These are phyloP conservation scores for Peniophora sp. DNA, from an alignment of 1,284 basidiomycete species.

Conservation along the genomic window DNA sequence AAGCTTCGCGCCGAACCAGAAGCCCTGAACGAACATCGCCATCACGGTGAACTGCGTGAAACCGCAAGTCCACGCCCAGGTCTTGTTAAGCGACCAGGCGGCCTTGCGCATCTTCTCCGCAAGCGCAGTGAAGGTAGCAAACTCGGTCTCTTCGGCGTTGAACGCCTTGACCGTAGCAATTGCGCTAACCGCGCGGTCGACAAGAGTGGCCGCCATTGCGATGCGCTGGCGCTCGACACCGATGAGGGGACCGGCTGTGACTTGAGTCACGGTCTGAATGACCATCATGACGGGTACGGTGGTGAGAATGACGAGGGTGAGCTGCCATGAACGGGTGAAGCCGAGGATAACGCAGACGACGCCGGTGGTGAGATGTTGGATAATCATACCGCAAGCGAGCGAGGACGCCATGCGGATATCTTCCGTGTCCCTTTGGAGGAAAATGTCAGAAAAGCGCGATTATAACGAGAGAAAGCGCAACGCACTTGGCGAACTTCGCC, in stretches of 20 bases:
- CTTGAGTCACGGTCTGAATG: conserved; percentile 72
- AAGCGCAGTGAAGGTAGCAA: conserved; percentile 36
- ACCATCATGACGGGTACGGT: conserved; percentile 80
- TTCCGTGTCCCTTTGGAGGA: conserved; percentile 77
- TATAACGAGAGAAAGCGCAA: conserved; percentile 6
- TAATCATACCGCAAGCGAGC: conserved; percentile 65
- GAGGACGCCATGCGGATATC: conserved; percentile 84
- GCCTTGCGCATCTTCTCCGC: conserved; percentile 39
- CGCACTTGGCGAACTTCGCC: conserved; percentile 87
- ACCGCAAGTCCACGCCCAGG: conserved; percentile 75
- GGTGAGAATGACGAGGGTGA: conserved; percentile 89
- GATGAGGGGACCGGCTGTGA: conserved; percentile 60
- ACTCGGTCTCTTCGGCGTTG: conserved; percentile 74
- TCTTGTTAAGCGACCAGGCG: conserved; percentile 49
- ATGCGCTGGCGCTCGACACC: conserved; percentile 60
- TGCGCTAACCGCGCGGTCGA: conserved; percentile 72
- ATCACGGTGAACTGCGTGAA: conserved; percentile 75
- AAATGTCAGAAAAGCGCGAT: conserved; percentile 5
- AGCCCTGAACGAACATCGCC: conserved; percentile 93
- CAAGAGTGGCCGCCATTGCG: conserved; percentile 66
- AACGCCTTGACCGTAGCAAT: conserved; percentile 95
- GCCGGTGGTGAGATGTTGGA: conserved; percentile 80
- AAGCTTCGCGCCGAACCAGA: conserved; percentile 91
- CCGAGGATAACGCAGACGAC: conserved; percentile 78
- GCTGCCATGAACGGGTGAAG: conserved; percentile 71